Conservation (phyloP, 2,329 filamentous ascomycete genomes). For the Penicillium capsulatum region DNA sequence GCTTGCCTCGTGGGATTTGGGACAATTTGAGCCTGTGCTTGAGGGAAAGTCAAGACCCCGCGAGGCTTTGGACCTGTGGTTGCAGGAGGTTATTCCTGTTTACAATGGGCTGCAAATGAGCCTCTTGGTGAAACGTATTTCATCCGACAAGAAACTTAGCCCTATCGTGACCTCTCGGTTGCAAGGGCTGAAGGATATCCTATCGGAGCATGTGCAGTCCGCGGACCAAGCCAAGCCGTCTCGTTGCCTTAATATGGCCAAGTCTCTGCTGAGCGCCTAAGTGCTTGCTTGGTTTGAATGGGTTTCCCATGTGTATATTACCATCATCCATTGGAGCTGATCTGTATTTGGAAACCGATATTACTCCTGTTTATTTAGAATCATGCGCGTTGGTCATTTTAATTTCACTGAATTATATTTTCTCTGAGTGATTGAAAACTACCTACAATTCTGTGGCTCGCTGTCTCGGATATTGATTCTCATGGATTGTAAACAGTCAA, state of each 20-base stretch:
- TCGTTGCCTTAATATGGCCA: slow-evolving; percentile 13
- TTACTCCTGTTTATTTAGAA: no score
- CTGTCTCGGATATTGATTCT: no score
- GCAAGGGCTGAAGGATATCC: slow-evolving; percentile 13
- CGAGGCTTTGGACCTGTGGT: slow-evolving; percentile 5
- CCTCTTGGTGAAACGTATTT: slow-evolving; percentile 32
- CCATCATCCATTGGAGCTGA: no score
- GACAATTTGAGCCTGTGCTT: slow-evolving; percentile 18
- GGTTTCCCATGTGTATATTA: no score
- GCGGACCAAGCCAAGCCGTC: slow-evolving; percentile 43
- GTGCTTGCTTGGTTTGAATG: no score
- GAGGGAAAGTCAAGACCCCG: background rate
- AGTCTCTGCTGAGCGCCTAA: background rate
- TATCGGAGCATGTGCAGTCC: slow-evolving; percentile 12
- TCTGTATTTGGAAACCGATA: no score
- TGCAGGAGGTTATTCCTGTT: slow-evolving; percentile 36
- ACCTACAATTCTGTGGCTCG: no score
- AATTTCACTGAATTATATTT: no score
- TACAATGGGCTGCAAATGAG: slow-evolving; percentile 42
- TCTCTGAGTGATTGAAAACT: no score
- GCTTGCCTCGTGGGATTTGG: slow-evolving; percentile 30
- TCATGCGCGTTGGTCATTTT: no score
- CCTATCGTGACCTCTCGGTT: background rate
- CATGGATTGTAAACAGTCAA: no score
- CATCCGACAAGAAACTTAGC: slow-evolving; percentile 23